These are phyloP conservation scores for Diaporthe batatas DNA, from an alignment of 2,329 filamentous ascomycete genomes.

Conservation along the genomic window DNA sequence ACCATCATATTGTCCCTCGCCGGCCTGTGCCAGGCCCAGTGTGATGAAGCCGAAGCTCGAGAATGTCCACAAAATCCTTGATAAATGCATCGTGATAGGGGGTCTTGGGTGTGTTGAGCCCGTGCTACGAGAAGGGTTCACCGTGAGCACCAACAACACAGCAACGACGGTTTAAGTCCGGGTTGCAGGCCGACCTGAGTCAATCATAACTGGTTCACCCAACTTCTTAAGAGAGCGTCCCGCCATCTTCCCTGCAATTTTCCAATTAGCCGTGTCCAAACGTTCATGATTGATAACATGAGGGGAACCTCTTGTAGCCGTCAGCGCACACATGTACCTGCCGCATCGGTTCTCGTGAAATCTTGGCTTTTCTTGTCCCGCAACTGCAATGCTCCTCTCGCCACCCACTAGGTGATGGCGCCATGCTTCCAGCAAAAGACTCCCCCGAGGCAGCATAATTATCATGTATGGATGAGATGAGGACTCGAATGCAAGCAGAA, in stretches of 20 bases:
- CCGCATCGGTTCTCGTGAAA: conserved; percentile 15
- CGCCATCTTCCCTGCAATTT: background rate
- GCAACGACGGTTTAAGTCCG: too few species aligned
- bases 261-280: background rate
- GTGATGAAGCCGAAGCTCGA: background rate
- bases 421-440: background rate
- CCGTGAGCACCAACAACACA: background rate
- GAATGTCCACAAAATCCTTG: background rate
- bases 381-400: conserved; percentile 16
- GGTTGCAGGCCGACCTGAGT: background rate
- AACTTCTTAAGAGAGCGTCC: background rate
- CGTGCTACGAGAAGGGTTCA: background rate
- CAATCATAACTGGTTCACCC: background rate
- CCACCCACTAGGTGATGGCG: conserved; percentile 24
- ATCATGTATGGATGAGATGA: background rate
- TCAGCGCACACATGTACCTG: conserved; percentile 26
- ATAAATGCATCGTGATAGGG: background rate
- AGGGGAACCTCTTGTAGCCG: conserved; percentile 27
- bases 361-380: conserved; percentile 33
- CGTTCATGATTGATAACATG: background rate
- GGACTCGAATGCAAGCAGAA: background rate
- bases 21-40: background rate
- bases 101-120: too few species aligned
- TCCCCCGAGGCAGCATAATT: background rate
- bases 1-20: background rate